phyloP scores from a whole-genome alignment of 805 yeast genomes.

The Kodamaea sagamina region DNA sequence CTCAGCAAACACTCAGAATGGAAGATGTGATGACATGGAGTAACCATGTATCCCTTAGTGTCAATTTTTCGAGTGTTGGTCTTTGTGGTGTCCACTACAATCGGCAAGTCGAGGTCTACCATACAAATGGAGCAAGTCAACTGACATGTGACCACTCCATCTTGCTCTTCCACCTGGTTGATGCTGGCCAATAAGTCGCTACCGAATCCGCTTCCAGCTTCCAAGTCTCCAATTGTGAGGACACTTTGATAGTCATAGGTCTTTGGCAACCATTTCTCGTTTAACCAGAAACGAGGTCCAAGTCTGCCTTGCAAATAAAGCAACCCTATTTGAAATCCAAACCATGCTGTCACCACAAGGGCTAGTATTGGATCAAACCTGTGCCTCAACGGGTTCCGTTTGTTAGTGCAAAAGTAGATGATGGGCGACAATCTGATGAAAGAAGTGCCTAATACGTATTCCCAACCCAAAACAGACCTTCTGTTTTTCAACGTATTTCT shows the following conservation, averaged over 20 bases:
- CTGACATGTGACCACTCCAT: conserved; percentile 40
- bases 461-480: conserved; percentile 65
- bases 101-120: conserved; percentile 68
- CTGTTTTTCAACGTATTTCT: conserved; percentile 74
- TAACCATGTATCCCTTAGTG: conserved; percentile 65
- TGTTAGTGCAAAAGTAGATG: conserved; percentile 54
- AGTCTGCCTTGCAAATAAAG: conserved; percentile 63
- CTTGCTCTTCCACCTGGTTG: conserved; percentile 24
- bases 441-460: conserved; percentile 70
- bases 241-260: conserved; percentile 83
- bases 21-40: conserved; percentile 91
- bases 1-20: conserved; percentile 85
- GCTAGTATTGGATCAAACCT: conserved; percentile 59
- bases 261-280: conserved; percentile 71
- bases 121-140: conserved; percentile 90
- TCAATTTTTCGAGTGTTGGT: conserved; percentile 9
- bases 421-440: conserved; percentile 65
- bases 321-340: conserved; percentile 56
- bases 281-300: conserved; percentile 85
- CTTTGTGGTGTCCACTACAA: conserved; percentile 21
- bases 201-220: conserved; percentile 48
- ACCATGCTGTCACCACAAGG: conserved; percentile 52
- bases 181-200: conserved; percentile 48
- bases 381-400: conserved; percentile 68
- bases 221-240: conserved; percentile 59